Percentiles rank a stretch among this genome's conserved stretches.
Conservation (phyloP, 352 stramenopile species). For the Aphanomyces cochlioides region DNA sequence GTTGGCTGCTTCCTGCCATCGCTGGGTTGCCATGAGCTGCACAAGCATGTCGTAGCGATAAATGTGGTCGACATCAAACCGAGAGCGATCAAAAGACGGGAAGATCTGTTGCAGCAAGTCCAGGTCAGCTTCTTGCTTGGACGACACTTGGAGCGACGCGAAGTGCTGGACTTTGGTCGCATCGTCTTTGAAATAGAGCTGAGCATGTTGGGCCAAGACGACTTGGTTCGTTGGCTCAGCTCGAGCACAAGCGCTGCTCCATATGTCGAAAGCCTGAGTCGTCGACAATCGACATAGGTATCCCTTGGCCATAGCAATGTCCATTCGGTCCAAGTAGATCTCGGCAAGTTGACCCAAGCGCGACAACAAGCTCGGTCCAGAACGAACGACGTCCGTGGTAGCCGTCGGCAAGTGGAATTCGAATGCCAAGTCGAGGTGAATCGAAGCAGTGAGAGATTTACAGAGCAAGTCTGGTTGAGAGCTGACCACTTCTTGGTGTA, state of each 20-base stretch:
- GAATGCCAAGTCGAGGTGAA: slow-evolving; percentile 7
- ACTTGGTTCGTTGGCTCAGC: background rate
- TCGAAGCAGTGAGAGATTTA: background rate
- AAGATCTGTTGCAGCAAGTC: background rate
- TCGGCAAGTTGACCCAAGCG: background rate
- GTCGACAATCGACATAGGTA: background rate
- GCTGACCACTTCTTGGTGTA: slow-evolving; percentile 15
- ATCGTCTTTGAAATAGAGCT: background rate
- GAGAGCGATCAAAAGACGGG: background rate
- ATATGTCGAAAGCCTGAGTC: background rate
- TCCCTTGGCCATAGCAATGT: background rate
- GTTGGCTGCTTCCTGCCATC: background rate
- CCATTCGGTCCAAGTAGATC: background rate
- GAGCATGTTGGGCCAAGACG: background rate
- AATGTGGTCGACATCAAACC: slow-evolving; percentile 13
- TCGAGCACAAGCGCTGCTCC: background rate
- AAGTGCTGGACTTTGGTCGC: background rate
- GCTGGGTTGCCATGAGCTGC: background rate
- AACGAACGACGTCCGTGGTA: background rate
- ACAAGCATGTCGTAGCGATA: slow-evolving; percentile 16
- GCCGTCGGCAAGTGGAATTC: background rate
- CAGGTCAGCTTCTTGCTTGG: slow-evolving; percentile 5
- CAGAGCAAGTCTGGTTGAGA: background rate
- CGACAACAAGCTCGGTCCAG: background rate
- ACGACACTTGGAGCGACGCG: slow-evolving; percentile 14